A percentile compares a stretch with the other conserved stretches of the same genome.
Evolutionary conservation across 345 rosid species (phyloP).

Genomic region (Ceriops tagal): DNA sequence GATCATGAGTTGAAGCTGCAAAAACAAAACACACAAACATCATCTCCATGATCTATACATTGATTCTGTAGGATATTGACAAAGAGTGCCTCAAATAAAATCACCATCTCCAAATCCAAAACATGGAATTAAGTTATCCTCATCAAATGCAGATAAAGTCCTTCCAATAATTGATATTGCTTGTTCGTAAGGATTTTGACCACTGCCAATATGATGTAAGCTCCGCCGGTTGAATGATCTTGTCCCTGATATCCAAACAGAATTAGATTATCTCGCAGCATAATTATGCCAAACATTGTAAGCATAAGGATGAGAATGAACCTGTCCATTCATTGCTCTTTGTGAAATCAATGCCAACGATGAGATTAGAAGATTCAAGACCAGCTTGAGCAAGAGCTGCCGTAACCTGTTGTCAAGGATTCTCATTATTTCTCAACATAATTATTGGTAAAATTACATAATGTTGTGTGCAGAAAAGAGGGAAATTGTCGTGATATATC

Average conservation of each 20-base stretch:
- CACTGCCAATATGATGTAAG: constrained; percentile 59
- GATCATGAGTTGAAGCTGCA: constrained; percentile 89
- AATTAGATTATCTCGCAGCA: constrained; percentile 11
- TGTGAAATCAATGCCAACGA: constrained; percentile 90
- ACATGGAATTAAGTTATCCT: constrained; percentile 81
- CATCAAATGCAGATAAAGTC: constrained; percentile 70
- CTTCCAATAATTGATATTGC: constrained; percentile 76
- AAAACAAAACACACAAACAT: constrained; percentile 1
- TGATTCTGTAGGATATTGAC: background rate
- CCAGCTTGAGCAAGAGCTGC: constrained; percentile 80
- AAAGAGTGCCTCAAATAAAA: background rate
- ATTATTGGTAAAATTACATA: background rate
- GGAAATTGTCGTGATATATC: background rate
- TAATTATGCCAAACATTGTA: background rate
- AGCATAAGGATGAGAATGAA: constrained; percentile 16
- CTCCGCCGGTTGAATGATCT: constrained; percentile 63
- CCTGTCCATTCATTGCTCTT: constrained; percentile 99
- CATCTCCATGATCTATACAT: background rate
- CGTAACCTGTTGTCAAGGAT: constrained; percentile 52
- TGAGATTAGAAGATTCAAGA: constrained; percentile 90
- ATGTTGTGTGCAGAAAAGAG: background rate
- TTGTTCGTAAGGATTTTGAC: constrained; percentile 72
- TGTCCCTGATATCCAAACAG: constrained; percentile 43
- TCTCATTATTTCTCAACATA: background rate
- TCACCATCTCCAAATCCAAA: constrained; percentile 80